Evolutionary conservation across 306 rosid species (phyloP), one percentile per base, ranked within the genome.

Genomic region (Prunus mongolica): DNA sequence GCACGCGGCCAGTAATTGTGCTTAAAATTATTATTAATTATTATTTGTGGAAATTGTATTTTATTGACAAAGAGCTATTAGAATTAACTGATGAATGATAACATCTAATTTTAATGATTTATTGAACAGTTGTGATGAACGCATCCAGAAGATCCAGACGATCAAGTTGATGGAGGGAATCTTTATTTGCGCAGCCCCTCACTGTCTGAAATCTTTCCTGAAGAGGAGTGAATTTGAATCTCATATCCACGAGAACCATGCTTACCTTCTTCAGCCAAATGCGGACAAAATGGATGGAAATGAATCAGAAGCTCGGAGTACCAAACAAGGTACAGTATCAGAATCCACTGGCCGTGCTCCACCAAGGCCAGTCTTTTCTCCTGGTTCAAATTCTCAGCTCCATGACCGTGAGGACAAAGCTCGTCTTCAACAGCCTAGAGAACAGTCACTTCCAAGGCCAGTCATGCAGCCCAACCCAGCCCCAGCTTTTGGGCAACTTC

Each of bases 91-190:
- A 25, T 69, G 75, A 73, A 30, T 77, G 49, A 73, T 63, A 77
- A 75, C 58, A 16, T 56, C 71, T 56, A 45, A 77, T 74, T 72
- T 63, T 28, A 11, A 46, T 84, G 69, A 65, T 86, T 69, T 80
- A 15, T 82, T 78, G 68, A 38, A 62, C 87, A 93, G 99, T 65
- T 93, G 99, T 73, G 98, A 96, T 24, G 99, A 91, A 71, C 96
- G 99, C 46, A 91, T 96, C 79, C 99, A 91, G 88, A 96, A 93
- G 91, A 96, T 96, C 81, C 99, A 89, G 81, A 93, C 99, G 3
- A 87, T 96, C 63, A 93, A 96, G 91, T 80, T 96, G 88, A 93
- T 96, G 98, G 99, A 96, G 88, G 99, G 99, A 76, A 96, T 93
- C 84, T 87, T 91, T 78, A 79, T 96, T 65, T 96, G 99, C 70